phyloP scores from a whole-genome alignment of 148 eudicot species.

The Silene uniflora region DNA sequence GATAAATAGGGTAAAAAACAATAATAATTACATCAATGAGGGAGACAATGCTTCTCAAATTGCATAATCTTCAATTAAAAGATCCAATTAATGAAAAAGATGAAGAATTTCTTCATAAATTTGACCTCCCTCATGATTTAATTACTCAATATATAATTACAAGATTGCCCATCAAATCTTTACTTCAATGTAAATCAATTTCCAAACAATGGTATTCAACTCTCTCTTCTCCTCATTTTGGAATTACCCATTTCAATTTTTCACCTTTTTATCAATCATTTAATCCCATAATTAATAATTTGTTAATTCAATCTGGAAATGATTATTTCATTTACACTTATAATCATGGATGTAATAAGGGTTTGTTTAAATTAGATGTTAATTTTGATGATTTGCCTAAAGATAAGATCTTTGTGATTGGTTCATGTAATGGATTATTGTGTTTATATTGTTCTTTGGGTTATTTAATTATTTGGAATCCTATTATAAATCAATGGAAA shows the following conservation, averaged over 20 bases:
- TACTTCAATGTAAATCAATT: constrained; percentile 21
- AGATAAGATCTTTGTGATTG: constrained; percentile 23
- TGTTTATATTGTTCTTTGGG: constrained; percentile 20
- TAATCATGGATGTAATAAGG: constrained; percentile 6
- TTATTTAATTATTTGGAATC: constrained; percentile 30
- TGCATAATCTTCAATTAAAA: background rate
- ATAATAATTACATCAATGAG: background rate
- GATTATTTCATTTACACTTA: constrained; percentile 18
- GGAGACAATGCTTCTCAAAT: constrained; percentile 5
- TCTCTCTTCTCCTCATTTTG: constrained; percentile 17
- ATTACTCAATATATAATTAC: constrained; percentile 1
- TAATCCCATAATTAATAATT: background rate
- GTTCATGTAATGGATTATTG: constrained; percentile 31
- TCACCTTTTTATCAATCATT: background rate
- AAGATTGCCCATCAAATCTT: constrained; percentile 26
- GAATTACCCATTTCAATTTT: constrained; percentile 14
- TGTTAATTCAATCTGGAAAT: constrained; percentile 14
- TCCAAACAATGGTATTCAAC: constrained; percentile 25
- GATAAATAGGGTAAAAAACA: background rate
- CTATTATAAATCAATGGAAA: constrained; percentile 19
- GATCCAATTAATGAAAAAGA: background rate
- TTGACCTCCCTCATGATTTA: constrained; percentile 25
- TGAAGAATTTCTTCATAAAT: constrained; percentile 13
- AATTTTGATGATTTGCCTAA: constrained; percentile 12
- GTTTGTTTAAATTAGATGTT: constrained; percentile 19